A percentile compares a stretch with the other conserved stretches of the same genome.
Conservation (phyloP, 345 rosid genomes). For the Eutrema yunnanense region DNA sequence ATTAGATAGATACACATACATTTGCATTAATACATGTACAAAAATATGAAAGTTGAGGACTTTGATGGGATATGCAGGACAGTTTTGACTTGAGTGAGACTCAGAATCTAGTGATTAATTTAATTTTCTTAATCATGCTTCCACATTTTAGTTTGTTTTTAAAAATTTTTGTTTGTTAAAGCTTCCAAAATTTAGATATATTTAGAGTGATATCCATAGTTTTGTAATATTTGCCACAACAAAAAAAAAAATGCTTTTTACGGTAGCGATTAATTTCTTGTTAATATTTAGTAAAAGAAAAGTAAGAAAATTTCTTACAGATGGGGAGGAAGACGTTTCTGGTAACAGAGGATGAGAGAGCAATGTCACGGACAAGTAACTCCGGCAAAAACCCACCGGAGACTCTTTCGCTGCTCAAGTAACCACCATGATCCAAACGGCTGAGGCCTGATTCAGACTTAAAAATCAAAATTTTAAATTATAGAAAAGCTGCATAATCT, state of each 20-base stretch:
- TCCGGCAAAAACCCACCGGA: background rate
- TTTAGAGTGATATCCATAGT: too few relatives aligned
- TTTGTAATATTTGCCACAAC: too few relatives aligned
- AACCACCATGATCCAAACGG: background rate
- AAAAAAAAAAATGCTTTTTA: too few relatives aligned
- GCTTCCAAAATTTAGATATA: too few relatives aligned
- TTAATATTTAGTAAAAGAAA: background rate
- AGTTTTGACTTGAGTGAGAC: background rate
- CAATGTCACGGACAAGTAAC: background rate
- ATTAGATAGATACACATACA: background rate
- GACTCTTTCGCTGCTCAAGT: background rate
- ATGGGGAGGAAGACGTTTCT: background rate
- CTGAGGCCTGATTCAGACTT: background rate
- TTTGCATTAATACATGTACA: background rate
- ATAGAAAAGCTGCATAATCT: slow-evolving; percentile 2
- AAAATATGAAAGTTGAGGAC: background rate
- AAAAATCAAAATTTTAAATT: background rate
- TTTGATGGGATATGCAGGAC: background rate
- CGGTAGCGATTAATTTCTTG: too few relatives aligned
- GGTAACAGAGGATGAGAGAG: background rate
- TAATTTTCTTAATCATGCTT: too few relatives aligned
- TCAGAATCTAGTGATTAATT: background rate
- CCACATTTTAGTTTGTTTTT: background rate
- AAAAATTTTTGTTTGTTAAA: too few relatives aligned
- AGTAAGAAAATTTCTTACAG: slow-evolving; percentile 14